Conservation (phyloP, 257 asterid genomes). For the Rhazya stricta region DNA sequence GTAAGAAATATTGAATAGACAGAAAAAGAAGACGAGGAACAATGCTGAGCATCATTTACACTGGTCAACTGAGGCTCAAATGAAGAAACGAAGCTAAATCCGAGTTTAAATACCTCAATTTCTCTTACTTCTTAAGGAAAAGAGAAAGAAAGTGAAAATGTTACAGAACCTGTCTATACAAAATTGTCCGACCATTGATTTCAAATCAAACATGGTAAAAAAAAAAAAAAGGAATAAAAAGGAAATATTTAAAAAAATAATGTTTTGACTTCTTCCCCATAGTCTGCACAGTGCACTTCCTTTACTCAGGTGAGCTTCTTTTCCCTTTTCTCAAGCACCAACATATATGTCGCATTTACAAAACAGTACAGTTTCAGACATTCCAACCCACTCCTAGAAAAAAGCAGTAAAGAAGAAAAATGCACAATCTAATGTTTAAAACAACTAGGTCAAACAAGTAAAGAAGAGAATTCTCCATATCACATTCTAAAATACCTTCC, state of each 20-base stretch:
- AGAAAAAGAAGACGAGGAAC: background rate
- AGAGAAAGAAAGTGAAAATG: background rate
- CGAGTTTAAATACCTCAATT: background rate
- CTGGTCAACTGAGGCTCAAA: background rate
- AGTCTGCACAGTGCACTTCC: background rate
- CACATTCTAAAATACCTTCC: slow-evolving; percentile 58
- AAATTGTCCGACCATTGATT: background rate
- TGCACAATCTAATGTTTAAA: background rate
- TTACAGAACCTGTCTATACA: background rate
- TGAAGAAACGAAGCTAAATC: background rate
- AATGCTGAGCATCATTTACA: background rate
- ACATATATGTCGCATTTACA: background rate
- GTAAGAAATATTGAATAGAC: background rate
- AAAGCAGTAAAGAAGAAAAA: background rate
- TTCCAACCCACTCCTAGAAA: background rate
- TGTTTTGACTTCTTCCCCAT: background rate
- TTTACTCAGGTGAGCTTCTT: background rate
- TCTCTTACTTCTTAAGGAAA: background rate
- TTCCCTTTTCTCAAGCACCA: background rate
- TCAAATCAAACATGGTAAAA: background rate
- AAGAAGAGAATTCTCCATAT: background rate
- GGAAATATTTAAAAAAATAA: background rate
- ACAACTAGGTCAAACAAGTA: background rate
- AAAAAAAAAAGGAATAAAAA: background rate
- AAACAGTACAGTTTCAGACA: background rate